A percentile compares a stretch with the other conserved stretches of the same genome.
phyloP scores from a whole-genome alignment of 257 asterid genomes.

The Marsdenia floribunda region DNA sequence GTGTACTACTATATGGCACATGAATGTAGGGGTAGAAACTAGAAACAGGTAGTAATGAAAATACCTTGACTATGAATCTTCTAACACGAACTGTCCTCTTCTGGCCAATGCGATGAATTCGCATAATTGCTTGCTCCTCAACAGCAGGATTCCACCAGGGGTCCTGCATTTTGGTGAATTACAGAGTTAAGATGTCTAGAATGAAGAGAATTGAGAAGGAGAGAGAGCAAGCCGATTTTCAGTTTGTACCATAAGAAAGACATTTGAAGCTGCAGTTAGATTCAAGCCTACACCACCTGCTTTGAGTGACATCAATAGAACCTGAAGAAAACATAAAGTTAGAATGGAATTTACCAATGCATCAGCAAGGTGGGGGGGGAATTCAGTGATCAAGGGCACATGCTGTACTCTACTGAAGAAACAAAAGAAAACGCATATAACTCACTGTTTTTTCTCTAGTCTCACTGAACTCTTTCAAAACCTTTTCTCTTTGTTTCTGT shows the following conservation, averaged over 20 bases:
- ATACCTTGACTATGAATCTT: conserved; percentile 80
- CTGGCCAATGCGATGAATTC: conserved; percentile 86
- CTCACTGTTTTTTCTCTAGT: conserved; percentile 52
- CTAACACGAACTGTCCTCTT: conserved; percentile 69
- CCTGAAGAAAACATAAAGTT: conserved; percentile 22
- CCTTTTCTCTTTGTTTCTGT: conserved; percentile 60
- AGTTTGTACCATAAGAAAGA: conserved; percentile 60
- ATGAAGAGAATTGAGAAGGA: neutral
- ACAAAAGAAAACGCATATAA: neutral
- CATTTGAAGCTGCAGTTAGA: conserved; percentile 80
- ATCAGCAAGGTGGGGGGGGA: neutral
- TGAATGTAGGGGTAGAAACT: neutral
- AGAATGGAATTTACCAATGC: neutral
- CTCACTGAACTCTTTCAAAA: conserved; percentile 74
- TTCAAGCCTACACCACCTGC: conserved; percentile 88
- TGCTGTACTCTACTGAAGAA: neutral
- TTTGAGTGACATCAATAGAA: conserved; percentile 72
- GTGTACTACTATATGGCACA: too few species aligned
- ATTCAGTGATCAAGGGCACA: neutral
- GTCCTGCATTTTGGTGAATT: conserved; percentile 36
- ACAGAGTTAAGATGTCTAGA: neutral
- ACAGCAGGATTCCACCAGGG: conserved; percentile 99
- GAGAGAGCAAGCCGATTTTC: neutral
- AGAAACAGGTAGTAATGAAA: too few species aligned
- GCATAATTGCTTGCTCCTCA: conserved; percentile 90